Evolutionary conservation across 768 basidiomycete species (phyloP), one percentile per base, ranked within the genome.

Genomic region (Pholiota microspora): DNA sequence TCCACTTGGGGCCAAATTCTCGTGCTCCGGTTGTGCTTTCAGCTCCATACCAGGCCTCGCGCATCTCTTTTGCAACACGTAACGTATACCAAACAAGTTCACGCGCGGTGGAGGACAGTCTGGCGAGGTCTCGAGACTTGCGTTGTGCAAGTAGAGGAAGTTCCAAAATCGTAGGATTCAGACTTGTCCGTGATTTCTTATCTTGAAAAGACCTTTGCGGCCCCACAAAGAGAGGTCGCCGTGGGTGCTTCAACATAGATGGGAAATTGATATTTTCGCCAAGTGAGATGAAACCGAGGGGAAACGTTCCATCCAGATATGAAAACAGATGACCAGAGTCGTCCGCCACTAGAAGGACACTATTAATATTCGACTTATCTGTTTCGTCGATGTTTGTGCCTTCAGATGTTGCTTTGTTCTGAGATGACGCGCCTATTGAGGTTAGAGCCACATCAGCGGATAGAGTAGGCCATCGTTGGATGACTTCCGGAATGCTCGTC

Each of bases 261-360:
- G 57, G 31, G 29, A 77, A 62, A 16, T 67, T 59, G 24, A 63
- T 34, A 51, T 67, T 59, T 38, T 62, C 34, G 28, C 73, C 77
- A 23, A 81, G 57, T 24, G 63, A 64, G 28, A 87, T 67, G 18
- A 72, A 66, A 23, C 91, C 91, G 32, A 93, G 72, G 28, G 82
- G 80, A 69, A 86, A 93, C 57, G 79, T 82, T 13, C 91, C 92
- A 63, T 93, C 90, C 45, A 92, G 73, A 70, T 84, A 92, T 58
- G 71, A 79, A 66, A 85, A 79, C 34, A 91, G 65, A 53, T 67
- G 67, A 4, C 91, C 89, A 16, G 67, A 56, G 49, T 77, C 72
- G 62, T 90, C 88, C 13, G 84, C 67, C 38, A 84, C 77, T 27
- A 78, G 73, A 16, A 93, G 72, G 51, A 93, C 71, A 61, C 88